These are phyloP conservation scores for Carex cristatella DNA, from an alignment of 176 grass and related monocot species.

Conservation along the genomic window DNA sequence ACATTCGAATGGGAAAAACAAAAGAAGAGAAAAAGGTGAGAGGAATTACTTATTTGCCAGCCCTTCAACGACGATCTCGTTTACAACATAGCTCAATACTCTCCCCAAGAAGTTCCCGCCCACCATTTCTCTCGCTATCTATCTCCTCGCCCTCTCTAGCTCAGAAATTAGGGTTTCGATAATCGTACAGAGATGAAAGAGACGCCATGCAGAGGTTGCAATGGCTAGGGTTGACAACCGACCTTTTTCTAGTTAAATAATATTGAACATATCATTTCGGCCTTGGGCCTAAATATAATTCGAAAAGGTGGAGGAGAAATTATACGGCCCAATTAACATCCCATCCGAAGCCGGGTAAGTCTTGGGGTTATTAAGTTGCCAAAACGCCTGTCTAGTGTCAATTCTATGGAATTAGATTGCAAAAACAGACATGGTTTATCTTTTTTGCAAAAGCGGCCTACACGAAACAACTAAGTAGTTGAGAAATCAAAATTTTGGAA, in stretches of 20 bases:
- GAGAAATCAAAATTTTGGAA: not conserved
- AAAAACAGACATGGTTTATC: not conserved
- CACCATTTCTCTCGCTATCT: conserved; percentile 24
- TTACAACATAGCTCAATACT: conserved; percentile 30
- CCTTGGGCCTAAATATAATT: not conserved
- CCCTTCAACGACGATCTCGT: conserved; percentile 40
- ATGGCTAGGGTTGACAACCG: not conserved
- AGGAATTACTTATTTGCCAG: conserved; percentile 37
- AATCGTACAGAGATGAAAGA: conserved; percentile 40
- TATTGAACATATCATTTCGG: not conserved
- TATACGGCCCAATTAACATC: not conserved
- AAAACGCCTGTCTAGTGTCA: not conserved
- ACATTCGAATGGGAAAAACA: not conserved
- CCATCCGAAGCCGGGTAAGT: too few relatives aligned
- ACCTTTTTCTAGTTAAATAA: not conserved
- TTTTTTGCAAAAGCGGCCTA: not conserved
- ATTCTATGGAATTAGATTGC: not conserved
- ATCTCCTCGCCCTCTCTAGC: conserved; percentile 14
- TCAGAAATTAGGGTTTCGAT: conserved; percentile 51
- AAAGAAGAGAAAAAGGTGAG: not conserved
- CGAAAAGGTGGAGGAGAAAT: not conserved
- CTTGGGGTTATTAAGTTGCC: too few relatives aligned
- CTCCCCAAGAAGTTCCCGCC: conserved; percentile 35
- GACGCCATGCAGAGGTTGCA: not conserved
- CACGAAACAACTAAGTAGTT: not conserved